Conservation (phyloP, 2,329 filamentous ascomycete species). For the Talaromyces sp. region DNA sequence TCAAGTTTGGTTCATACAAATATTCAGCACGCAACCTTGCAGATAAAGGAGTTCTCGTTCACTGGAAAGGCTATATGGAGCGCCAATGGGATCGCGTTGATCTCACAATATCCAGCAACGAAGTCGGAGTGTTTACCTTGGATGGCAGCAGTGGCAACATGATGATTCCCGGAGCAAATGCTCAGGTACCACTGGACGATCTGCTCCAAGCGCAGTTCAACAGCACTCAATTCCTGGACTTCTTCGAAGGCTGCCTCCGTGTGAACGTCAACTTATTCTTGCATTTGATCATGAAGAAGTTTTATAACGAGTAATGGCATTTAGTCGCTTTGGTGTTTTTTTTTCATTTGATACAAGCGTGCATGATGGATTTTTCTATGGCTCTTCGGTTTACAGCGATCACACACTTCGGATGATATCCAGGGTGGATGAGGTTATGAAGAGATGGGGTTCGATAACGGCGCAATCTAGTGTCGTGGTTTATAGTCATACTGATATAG, state of each 20-base stretch:
- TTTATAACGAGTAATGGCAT: slow-evolving; percentile 58
- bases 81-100: slow-evolving; percentile 89
- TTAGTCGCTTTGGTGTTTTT: background rate
- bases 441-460: slow-evolving; percentile 1
- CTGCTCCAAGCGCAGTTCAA: slow-evolving; percentile 95
- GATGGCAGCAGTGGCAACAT: slow-evolving; percentile 88
- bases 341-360: background rate
- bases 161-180: slow-evolving; percentile 90
- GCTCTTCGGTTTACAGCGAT: slow-evolving; percentile 5
- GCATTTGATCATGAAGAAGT: slow-evolving; percentile 98
- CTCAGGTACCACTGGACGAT: slow-evolving; percentile 83
- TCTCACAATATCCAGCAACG: slow-evolving; percentile 87
- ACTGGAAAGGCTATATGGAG: slow-evolving; percentile 78
- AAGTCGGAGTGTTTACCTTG: slow-evolving; percentile 88
- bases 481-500: slow-evolving; percentile 3
- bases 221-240: slow-evolving; percentile 89
- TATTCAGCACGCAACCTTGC: slow-evolving; percentile 84
- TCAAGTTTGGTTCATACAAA: slow-evolving; percentile 97
- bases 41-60: slow-evolving; percentile 89
- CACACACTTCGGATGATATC: slow-evolving; percentile 4
- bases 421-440: slow-evolving; percentile 3
- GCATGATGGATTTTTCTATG: slow-evolving; percentile 1
- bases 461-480: slow-evolving; percentile 2
- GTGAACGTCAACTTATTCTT: slow-evolving; percentile 95
- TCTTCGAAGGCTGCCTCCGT: slow-evolving; percentile 81